Evolutionary conservation across 2,329 filamentous ascomycete species (phyloP).

Genomic region (Huntiella abstrusa): DNA sequence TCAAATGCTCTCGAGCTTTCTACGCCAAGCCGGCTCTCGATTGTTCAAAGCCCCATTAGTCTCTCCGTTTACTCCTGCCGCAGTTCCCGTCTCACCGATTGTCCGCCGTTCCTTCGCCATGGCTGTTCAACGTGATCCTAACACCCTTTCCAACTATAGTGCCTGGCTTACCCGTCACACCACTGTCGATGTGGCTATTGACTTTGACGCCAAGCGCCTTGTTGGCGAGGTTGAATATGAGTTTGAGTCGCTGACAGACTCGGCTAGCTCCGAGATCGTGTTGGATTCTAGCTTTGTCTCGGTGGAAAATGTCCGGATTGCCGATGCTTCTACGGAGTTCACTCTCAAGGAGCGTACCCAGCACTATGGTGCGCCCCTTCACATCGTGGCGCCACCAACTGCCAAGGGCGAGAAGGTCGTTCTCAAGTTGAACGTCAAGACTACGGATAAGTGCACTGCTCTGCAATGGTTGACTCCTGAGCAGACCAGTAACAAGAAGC

Average conservation of each 20-base stretch:
- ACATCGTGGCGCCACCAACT: constrained; percentile 36
- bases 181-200: constrained; percentile 59
- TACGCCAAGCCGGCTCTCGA: constrained; percentile 9
- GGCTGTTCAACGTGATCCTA: constrained; percentile 48
- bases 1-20: constrained; percentile 9
- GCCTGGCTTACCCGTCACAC: constrained; percentile 74
- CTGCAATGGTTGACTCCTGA: constrained; percentile 88
- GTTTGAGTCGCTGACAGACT: constrained; percentile 59
- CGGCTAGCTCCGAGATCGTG: constrained; percentile 49
- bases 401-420: constrained; percentile 34
- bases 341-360: constrained; percentile 48
- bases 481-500: constrained; percentile 88
- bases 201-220: constrained; percentile 64
- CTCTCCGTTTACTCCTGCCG: not conserved
- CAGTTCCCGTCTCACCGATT: not conserved
- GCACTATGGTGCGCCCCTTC: constrained; percentile 56
- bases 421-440: constrained; percentile 51
- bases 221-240: constrained; percentile 58
- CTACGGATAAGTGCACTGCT: constrained; percentile 75
- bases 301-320: constrained; percentile 51
- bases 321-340: constrained; percentile 46
- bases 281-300: constrained; percentile 59
- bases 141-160: constrained; percentile 82
- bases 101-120: constrained; percentile 5
- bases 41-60: constrained; percentile 4